Evolutionary conservation across 768 basidiomycete species (phyloP), one percentile per base, ranked within the genome.

Genomic region (Pleurotus sapidus): DNA sequence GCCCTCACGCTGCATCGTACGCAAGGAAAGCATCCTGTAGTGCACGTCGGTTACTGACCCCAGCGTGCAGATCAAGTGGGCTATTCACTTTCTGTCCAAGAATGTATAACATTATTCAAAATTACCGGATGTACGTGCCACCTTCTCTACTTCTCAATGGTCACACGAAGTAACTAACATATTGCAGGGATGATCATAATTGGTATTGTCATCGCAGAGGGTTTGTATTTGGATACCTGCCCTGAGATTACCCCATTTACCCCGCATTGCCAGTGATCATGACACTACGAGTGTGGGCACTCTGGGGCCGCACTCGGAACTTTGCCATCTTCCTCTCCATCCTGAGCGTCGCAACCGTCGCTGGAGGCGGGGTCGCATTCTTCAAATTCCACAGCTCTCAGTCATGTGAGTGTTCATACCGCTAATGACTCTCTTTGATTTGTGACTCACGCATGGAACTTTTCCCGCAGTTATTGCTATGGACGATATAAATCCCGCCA

Each of bases 221-320:
- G 56, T 60, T 3, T 18, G n/a, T 37, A 8, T n/a, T 15, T 50
- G n/a, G n/a, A 1, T 30, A 25, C n/a, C 7, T 30, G 15, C 40
- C 37, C 34, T 17, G 40, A n/a, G 5, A 59, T 5, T 11, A 34
- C 18, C 37, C 15, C 5, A 17, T 8, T 23, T 7, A 54, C 49
- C 53, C 17, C 14, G 17, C n/a, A 9, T 14, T 46, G 7, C 20
- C 46, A 60, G 59, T 60, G 3, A 48, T 58, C 54, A 49, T 48
- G 24, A 43, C 62, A 12, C 23, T 61, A 18, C 62, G 62, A 12
- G 59, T 59, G n/a, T 60, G 63, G 55, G 60, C 57, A 6, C 51
- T 61, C 18, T 64, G 59, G 57, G 47, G 53, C 15, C 18, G 55
- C n/a, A 46, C 46, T n/a, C 39, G 30, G 4, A 40, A 42, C 11